Base-by-base conservation (phyloP, 108 stramenopile species). In the Skeletonema tropicum region DNA sequence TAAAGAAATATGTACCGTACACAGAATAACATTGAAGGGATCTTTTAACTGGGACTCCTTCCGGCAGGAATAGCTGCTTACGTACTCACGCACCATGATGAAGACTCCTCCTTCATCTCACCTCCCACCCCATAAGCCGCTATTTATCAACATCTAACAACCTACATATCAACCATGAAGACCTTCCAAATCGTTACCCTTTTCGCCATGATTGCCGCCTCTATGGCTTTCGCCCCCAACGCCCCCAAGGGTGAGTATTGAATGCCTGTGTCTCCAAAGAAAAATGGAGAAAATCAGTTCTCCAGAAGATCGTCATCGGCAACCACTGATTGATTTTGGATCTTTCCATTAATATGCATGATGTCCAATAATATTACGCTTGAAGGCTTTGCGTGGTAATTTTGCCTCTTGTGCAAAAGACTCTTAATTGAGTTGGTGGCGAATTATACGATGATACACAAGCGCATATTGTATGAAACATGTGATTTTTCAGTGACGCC, bases 151-250 rank as follows among this genome's bases (percentile, higher is more conserved):
- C 39, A 12, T 13, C 15, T 45, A 45, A n/a, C 15, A 60, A 30
- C 36, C 23, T 66, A 76, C 73, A 90, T n/a, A 60, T 57, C 36
- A 38, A 74, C 79, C 73, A 91, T 94, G 90, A 94, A 94, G 90
- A 86, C 90, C 75, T 93, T 90, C 84, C 88, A 90, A 79, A 80
- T 92, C 80, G 64, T 87, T 57, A 83, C 88, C 88, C 75, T 90
- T 60, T 90, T 90, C 73, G 83, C 87, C 79, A 77, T 92, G 71
- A 59, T 94, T 42, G 89, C 87, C 61, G 63, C 88, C 75, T 60
- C 93, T 66, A 88, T 94, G 90, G 90, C 93, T 35, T 94, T 94
- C 76, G 89, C 85, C 45, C 93, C 93, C 35, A 83, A 88, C 83
- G 85, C 68, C 17, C 77, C 86, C 14, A 77, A 94, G 82, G 80